Evolutionary conservation across 345 rosid species (phyloP), one percentile per base, ranked within the genome.

Genomic region (Lepidium sativum): DNA sequence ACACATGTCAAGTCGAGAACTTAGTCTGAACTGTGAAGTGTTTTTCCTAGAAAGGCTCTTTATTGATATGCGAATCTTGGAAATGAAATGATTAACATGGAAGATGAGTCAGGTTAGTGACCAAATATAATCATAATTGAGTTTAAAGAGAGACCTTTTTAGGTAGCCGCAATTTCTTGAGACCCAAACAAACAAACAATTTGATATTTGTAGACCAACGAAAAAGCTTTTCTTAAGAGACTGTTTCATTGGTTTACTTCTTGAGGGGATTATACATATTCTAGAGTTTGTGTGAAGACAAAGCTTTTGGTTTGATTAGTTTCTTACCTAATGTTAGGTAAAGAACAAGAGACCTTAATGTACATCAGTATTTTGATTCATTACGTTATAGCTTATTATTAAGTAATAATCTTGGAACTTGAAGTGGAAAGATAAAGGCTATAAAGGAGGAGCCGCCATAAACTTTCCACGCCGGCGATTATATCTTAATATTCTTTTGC

Each of bases 151-250:
- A 23, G 29, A 15, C 39, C 39, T 60, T 69, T 74, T 62, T 63
- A 59, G 75, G 83, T 15, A 70, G 88, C 89, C 83, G 89, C 84
- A 83, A 68, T 83, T 80, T 83, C 86, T 87, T 80, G 88, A 83
- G 91, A 83, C 87, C 65, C 76, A 58, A 75, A n/a, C n/a, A n/a
- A n/a, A 77, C 82, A 44, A 7, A 58, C 63, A 79, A 47, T 75
- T 78, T 74, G 72, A 50, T 54, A 43, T 10, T 2, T 34, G 16
- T 68, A 48, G 42, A 11, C 35, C 37, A 31, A 70, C 25, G 33
- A 64, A 47, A 53, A 6, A 53, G 14, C 38, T 15, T 56, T 65
- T 40, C 69, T 6, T 56, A 21, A 21, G 27, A 9, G 25, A 51
- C 63, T 39, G 42, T 47, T 23, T 29, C 65, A 61, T 70, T 72